These are phyloP conservation scores for Aspergillus cejpii DNA, from an alignment of 2,329 filamentous ascomycete species.

Conservation along the genomic window DNA sequence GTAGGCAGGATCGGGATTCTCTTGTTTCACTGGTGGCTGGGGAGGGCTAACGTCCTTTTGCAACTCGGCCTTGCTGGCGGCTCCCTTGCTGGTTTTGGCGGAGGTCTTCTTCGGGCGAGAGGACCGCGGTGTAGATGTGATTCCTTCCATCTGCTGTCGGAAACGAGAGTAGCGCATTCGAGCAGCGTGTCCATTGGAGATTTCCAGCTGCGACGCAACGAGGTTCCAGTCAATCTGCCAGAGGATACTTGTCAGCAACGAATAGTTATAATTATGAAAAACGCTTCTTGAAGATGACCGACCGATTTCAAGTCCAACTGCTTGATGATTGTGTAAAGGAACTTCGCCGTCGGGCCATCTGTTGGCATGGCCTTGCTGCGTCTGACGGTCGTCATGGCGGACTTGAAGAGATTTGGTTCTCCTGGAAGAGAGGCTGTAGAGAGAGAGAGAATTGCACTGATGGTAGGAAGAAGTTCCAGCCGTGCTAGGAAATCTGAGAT, in stretches of 20 bases:
- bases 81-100: conserved; percentile 17
- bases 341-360: conserved; percentile 46
- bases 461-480: background rate
- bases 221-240: conserved; percentile 49
- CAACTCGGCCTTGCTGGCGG: conserved; percentile 12
- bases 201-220: conserved; percentile 46
- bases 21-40: conserved; percentile 12
- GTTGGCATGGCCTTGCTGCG: conserved; percentile 42
- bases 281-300: conserved; percentile 14
- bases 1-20: conserved; percentile 1
- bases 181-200: conserved; percentile 52
- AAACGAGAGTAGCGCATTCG: conserved; percentile 53
- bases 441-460: background rate
- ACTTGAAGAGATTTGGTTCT: background rate
- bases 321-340: conserved; percentile 52
- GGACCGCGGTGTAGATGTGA: conserved; percentile 18
- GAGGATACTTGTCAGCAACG: conserved; percentile 1
- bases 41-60: conserved; percentile 6
- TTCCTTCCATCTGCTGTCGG: conserved; percentile 48
- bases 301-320: conserved; percentile 50
- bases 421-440: background rate
- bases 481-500: background rate
- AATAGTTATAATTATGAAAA: background rate
- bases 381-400: conserved; percentile 30
- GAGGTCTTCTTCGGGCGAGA: conserved; percentile 23